A percentile compares a stretch with the other conserved stretches of the same genome.
phyloP scores from a whole-genome alignment of 257 asterid genomes.

The Paraleonurus japonicus region DNA sequence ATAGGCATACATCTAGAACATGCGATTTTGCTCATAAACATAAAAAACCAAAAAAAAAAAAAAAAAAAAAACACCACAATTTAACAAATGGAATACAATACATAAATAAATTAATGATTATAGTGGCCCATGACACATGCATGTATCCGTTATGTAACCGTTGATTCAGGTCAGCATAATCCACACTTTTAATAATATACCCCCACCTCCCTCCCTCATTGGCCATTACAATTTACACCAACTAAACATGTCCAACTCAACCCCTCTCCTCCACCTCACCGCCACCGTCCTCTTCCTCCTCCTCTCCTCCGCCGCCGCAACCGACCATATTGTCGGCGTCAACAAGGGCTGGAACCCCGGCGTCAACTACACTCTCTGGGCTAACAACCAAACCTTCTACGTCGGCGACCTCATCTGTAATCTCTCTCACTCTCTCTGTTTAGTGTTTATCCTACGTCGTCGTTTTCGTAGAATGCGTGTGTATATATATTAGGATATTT shows the following conservation, averaged over 20 bases:
- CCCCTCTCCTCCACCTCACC: conserved; percentile 36
- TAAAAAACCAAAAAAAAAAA: no score
- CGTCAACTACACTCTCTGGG: conserved; percentile 89
- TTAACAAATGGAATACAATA: no score
- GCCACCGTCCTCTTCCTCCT: conserved; percentile 45
- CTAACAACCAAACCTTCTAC: conserved; percentile 86
- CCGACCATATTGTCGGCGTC: conserved; percentile 96
- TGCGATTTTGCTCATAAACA: no score
- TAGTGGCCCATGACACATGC: neutral
- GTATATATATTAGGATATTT: no score
- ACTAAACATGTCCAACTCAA: conserved; percentile 45
- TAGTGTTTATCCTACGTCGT: no score
- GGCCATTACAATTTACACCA: conserved; percentile 8
- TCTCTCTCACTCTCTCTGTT: no score
- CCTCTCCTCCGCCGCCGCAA: conserved; percentile 50
- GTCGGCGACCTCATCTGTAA: conserved; percentile 82
- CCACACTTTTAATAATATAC: neutral
- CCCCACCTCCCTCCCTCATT: conserved; percentile 1
- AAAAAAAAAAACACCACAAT: no score
- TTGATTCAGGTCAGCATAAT: neutral
- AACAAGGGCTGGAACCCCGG: conserved; percentile 96
- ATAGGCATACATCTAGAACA: no score
- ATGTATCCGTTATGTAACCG: conserved; percentile 22
- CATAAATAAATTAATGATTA: no score
- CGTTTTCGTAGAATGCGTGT: no score